A percentile compares a stretch with the other conserved stretches of the same genome.
Evolutionary conservation across 106 monocot genomes (phyloP).

Genomic region (Xerophyta viscosa): DNA sequence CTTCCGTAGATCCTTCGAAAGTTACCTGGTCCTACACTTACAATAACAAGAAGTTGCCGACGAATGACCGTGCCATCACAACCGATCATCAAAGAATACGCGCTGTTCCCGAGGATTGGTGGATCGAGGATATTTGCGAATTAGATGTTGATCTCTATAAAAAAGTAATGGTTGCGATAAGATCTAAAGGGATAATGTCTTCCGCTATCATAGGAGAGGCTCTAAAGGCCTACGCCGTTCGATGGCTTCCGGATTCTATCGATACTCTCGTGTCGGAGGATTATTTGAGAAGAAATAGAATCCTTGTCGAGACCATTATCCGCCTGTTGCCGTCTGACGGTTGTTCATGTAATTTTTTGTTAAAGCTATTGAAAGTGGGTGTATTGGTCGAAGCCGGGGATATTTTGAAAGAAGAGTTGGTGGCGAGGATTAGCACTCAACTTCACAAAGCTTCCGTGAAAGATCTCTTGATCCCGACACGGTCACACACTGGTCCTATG

Average conservation of each 20-base stretch:
- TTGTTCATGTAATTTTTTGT: conserved; percentile 71
- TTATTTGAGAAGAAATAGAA: conserved; percentile 32
- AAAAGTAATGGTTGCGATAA: conserved; percentile 60
- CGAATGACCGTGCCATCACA: conserved; percentile 25
- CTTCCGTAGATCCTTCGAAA: conserved; percentile 52
- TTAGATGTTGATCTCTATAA: conserved; percentile 74
- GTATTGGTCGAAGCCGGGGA: conserved; percentile 58
- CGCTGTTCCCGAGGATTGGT: conserved; percentile 69
- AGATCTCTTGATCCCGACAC: conserved; percentile 65
- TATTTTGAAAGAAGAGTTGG: conserved; percentile 49
- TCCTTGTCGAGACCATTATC: conserved; percentile 58
- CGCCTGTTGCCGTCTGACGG: conserved; percentile 56
- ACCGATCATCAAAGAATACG: conserved; percentile 21
- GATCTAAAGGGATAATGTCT: conserved; percentile 67
- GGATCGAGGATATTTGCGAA: conserved; percentile 79
- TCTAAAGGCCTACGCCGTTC: conserved; percentile 54
- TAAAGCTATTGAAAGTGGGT: conserved; percentile 66
- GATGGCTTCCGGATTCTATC: conserved; percentile 72
- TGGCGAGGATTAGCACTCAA: conserved; percentile 39
- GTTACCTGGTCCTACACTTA: conserved; percentile 75
- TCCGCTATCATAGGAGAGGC: conserved; percentile 54
- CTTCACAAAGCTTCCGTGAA: conserved; percentile 69
- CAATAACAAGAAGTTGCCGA: conserved; percentile 31
- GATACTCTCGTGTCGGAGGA: conserved; percentile 51
- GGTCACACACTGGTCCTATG: conserved; percentile 6